These are phyloP conservation scores for Aspergillus pseudotamarii DNA, from an alignment of 2,329 filamentous ascomycete species.

Conservation along the genomic window DNA sequence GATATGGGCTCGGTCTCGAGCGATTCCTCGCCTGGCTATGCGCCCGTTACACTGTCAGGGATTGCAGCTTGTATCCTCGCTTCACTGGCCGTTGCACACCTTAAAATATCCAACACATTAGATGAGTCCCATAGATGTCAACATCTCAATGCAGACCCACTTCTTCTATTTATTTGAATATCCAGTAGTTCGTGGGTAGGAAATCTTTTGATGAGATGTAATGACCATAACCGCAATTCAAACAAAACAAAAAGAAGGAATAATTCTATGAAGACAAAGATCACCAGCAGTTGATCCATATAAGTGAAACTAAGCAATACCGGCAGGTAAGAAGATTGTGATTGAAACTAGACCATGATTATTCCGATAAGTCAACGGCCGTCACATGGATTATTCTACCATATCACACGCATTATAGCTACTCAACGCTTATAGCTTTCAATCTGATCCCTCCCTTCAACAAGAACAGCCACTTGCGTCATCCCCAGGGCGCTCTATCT, in stretches of 20 bases:
- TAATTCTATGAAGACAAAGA: not conserved
- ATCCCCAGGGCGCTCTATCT: slow-evolving; percentile 23
- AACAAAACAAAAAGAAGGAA: not conserved
- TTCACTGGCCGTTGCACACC: slow-evolving; percentile 55
- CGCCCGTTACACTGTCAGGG: slow-evolving; percentile 66
- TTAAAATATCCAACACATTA: slow-evolving; percentile 26
- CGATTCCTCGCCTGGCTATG: slow-evolving; percentile 72
- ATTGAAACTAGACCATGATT: not conserved
- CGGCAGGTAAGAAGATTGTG: no score
- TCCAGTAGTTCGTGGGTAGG: not conserved
- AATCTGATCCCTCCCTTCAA: not conserved
- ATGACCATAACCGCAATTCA: not conserved
- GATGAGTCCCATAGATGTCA: slow-evolving; percentile 9
- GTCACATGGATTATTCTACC: not conserved
- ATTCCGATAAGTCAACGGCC: not conserved
- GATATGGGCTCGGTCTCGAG: slow-evolving; percentile 91
- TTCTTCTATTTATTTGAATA: not conserved
- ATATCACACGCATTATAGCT: not conserved
- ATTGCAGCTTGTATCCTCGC: slow-evolving; percentile 56
- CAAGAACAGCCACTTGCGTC: not conserved
- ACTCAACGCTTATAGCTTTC: not conserved
- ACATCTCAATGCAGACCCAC: not conserved
- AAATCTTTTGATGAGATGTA: not conserved
- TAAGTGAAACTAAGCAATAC: not conserved
- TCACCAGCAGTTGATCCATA: not conserved